These are phyloP conservation scores for Neofusicoccum umdonicola DNA, from an alignment of 2,329 filamentous ascomycete genomes.

Conservation along the genomic window DNA sequence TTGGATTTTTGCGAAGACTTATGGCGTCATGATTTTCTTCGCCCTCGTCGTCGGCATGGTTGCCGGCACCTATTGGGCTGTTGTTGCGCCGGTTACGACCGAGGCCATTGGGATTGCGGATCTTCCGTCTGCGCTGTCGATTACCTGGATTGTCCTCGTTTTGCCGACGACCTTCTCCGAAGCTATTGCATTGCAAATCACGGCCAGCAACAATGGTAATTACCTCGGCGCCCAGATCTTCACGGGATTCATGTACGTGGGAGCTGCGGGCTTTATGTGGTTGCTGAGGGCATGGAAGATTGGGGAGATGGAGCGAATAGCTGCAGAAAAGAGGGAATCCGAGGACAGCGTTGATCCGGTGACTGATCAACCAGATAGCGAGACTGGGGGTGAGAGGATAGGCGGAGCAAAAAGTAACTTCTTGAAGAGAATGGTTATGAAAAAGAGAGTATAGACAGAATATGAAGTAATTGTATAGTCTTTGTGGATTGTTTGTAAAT, in stretches of 20 bases:
- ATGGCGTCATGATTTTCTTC: constrained; percentile 69
- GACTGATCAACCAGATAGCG: not conserved
- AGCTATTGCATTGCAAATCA: constrained; percentile 56
- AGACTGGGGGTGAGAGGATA: not conserved
- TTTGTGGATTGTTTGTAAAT: not conserved
- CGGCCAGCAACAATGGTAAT: constrained; percentile 45
- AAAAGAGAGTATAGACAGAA: not conserved
- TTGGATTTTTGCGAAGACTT: constrained; percentile 69
- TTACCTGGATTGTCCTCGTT: constrained; percentile 70
- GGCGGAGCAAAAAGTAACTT: not conserved
- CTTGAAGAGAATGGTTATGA: constrained; percentile 7
- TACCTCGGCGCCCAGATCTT: constrained; percentile 62
- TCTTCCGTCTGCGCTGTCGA: constrained; percentile 66
- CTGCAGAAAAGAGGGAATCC: constrained; percentile 29
- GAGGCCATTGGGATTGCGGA: constrained; percentile 71
- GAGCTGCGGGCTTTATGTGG: constrained; percentile 52
- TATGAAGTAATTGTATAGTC: not conserved
- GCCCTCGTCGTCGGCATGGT: constrained; percentile 64
- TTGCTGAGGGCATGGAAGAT: constrained; percentile 62
- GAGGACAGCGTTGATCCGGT: constrained; percentile 26
- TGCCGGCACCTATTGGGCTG: constrained; percentile 65
- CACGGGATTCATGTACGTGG: constrained; percentile 62
- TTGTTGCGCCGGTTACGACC: constrained; percentile 66
- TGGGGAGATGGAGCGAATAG: constrained; percentile 48
- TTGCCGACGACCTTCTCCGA: constrained; percentile 66